Percentiles rank a stretch among this genome's conserved stretches.
Conservation (phyloP, 2,329 filamentous ascomycete genomes). For the Colletotrichum chlorophyti region DNA sequence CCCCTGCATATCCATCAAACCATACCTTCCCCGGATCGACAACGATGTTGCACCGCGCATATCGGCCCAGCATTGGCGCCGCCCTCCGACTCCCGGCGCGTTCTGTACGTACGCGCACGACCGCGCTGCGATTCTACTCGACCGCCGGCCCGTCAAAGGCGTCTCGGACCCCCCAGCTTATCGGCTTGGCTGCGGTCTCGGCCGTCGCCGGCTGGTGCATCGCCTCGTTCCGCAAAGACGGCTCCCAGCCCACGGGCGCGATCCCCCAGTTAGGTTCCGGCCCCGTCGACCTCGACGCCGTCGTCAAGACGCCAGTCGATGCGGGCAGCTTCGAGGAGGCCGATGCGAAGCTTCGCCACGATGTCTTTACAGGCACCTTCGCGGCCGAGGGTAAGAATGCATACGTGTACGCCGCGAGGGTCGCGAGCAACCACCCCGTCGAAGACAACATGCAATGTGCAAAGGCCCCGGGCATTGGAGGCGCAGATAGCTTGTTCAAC, state of each 20-base stretch:
- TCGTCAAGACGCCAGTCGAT: slow-evolving; percentile 10
- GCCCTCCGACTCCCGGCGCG: no score
- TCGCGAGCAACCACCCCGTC: slow-evolving; percentile 43
- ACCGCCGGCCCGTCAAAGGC: no score
- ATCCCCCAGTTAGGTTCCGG: slow-evolving; percentile 10
- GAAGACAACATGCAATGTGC: slow-evolving; percentile 45
- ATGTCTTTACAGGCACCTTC: slow-evolving; percentile 36
- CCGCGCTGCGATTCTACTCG: no score
- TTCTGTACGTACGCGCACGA: no score
- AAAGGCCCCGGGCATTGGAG: slow-evolving; percentile 38
- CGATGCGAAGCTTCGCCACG: slow-evolving; percentile 38
- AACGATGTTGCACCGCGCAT: no score
- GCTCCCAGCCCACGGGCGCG: not conserved
- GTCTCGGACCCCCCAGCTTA: not conserved
- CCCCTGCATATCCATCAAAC: no score
- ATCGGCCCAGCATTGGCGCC: no score
- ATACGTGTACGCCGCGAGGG: slow-evolving; percentile 40
- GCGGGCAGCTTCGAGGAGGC: slow-evolving; percentile 34
- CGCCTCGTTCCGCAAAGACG: not conserved
- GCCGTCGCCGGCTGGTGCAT: not conserved
- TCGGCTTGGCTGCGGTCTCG: not conserved
- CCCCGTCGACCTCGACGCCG: slow-evolving; percentile 9
- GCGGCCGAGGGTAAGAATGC: slow-evolving; percentile 33
- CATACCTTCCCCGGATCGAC: no score
- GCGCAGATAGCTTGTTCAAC: slow-evolving; percentile 37